Base-by-base conservation (phyloP, 2,329 filamentous ascomycete genomes). In the Coniochaeta sp. region DNA sequence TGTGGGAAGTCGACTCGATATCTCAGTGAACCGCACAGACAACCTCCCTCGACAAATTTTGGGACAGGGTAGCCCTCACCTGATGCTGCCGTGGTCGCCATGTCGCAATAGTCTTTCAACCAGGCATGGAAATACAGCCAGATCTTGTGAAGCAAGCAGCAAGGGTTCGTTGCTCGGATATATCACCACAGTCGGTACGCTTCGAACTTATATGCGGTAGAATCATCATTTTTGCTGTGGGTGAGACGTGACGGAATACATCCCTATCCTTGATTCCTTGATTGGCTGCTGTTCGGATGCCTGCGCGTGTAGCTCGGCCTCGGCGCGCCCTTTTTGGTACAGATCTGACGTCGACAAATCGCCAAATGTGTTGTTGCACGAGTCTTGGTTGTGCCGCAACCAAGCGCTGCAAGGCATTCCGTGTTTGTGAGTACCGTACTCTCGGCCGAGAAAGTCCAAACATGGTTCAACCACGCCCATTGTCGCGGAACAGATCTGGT, bases 11-110 rank as follows among this genome's bases (percentile, higher is more conserved):
- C 72, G 47, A 81, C 70, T 24, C 70, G 72, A 67, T 83, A 84
- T 57, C 79, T 75, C 47, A 84, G 70, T 22, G 73, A 71, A 55
- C 72, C 73, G 66, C 81, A 84, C 56, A 84, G 74, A 64, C 81
- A 84, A 36, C 81, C 80, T 42, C 81, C 81, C 0, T 74, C 76
- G 63, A 83, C 71, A 57, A 65, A 67, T 1, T 67, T 66, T 17
- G 77, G 75, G 44, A 67, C 71, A 24, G 68, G 63, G 57, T 69
- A 72, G 56, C 63, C 52, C 24, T 65, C 59, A 24, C 50, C 38
- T n/a, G 63, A 55, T 36, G 65, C 28, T 30, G 26, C 17, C 32
- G 26, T 16, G 16, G 26, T 55, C 3, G 24, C 16, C 50, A 55
- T 55, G 4, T 22, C n/a, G 42, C 22, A 47, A 22, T 24, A 10